Evolutionary conservation across 2,329 filamentous ascomycete species (phyloP), one percentile per base, ranked within the genome.

Genomic region (Keithomyces neogunnii): DNA sequence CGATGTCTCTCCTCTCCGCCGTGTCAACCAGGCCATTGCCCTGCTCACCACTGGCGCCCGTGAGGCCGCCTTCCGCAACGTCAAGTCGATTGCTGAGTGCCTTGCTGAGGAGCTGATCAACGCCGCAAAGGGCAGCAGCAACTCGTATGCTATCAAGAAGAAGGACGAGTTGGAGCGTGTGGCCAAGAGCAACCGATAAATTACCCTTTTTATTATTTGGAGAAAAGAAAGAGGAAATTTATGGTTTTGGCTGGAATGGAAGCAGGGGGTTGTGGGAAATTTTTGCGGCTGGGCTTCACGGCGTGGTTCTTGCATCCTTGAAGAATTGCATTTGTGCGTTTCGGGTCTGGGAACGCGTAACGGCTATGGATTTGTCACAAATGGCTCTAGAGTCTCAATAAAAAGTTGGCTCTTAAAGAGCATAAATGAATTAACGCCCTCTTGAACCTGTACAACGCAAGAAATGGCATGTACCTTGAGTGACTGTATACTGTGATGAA

Each of bases 131-230:
- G 93, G 93, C 72, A 95, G 88, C 86, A 95, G 88, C 81, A 99
- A 99, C 90, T 96, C 91, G 65, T 99, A 97, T 76, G 93, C 95
- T 70, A 99, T 99, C 86, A 99, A 99, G 90, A 99, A 99, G 90
- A 99, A 99, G 92, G 93, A 99, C 77, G 95, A 99, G 88, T 79
- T 99, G 81, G 93, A 99, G 88, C 93, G 93, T 93, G 93, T 99
- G 69, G 93, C 93, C 80, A 99, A 99, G 89, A 89, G 84, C 85
- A 99, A 99, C 87, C 89, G 93, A 87, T 99, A 97, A 91, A 91
- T 64, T 69, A 62, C 59, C 57, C 55, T 58, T 49, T 48, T 45
- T 49, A 19, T 10, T 28, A 26, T 13, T 40, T 42, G 33, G 38
- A 38, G 26, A 8, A 53, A 30, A 13, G 40, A 28, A 11, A 30